Conservation (phyloP, 805 yeast species). For the Yamadazyma philogaea region DNA sequence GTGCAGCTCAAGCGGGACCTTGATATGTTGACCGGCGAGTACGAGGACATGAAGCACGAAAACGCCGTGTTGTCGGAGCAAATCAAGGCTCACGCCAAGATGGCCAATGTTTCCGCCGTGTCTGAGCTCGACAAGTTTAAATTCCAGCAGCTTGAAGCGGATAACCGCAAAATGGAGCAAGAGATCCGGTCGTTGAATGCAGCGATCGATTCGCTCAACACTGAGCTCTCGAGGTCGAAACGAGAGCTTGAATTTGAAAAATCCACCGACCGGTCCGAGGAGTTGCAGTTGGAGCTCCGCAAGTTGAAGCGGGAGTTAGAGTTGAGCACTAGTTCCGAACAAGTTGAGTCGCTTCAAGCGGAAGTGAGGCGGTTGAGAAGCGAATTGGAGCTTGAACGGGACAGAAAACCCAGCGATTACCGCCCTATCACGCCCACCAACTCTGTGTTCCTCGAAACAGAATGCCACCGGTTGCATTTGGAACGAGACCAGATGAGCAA, state of each 20-base stretch:
- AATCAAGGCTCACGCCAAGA: constrained; percentile 13
- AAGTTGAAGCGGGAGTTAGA: constrained; percentile 14
- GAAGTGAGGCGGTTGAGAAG: constrained; percentile 10
- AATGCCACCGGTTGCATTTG: constrained; percentile 6
- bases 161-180: constrained; percentile 15
- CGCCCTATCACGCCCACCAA: constrained; percentile 6
- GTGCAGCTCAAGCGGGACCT: constrained; percentile 19
- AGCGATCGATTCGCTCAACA: constrained; percentile 34
- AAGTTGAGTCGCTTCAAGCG: constrained; percentile 7
- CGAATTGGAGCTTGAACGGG: constrained; percentile 11
- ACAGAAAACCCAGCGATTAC: constrained; percentile 1
- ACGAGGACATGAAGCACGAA: constrained; percentile 24
- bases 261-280: constrained; percentile 14
- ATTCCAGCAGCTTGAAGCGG: constrained; percentile 22
- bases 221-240: constrained; percentile 33
- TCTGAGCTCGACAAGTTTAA: constrained; percentile 22
- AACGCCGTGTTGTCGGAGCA: constrained; percentile 24
- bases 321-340: constrained; percentile 6
- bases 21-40: constrained; percentile 17
- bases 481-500: constrained; percentile 24
- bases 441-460: constrained; percentile 5
- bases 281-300: constrained; percentile 11
- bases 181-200: constrained; percentile 34
- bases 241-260: constrained; percentile 34
- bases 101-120: constrained; percentile 14